Base-by-base conservation (phyloP, 2,329 filamentous ascomycete genomes). In the Phyllosticta citrichinensis region DNA sequence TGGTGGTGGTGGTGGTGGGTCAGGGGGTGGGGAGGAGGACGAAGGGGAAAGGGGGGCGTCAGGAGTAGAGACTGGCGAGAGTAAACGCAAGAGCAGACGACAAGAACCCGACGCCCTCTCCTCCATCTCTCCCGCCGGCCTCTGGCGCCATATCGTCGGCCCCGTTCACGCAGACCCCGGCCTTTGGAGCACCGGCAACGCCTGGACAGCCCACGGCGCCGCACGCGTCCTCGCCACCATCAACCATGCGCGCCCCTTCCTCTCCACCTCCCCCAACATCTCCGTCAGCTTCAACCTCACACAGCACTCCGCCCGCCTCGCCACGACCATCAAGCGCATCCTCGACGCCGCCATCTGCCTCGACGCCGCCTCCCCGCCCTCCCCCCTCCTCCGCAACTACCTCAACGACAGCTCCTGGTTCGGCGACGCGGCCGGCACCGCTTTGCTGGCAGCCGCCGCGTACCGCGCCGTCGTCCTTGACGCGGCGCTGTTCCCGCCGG, bases 101-200 rank as follows among this genome's bases (percentile, higher is more conserved):
- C 35, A 67, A 8, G 69, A 67, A 12, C 61, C 65, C 14, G 64
- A 24, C 19, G 33, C 55, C 12, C 19, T 19, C 12, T 20, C 11
- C 55, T 19, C 55, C 55, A 6, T 64, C 5, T 66, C 65, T 0
- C 59, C 63, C 12, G 62, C 62, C 8, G 74, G 73, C 0, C 60
- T 74, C 9, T 81, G 79, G 78, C 71, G 72, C 62, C 79, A 81
- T 62, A 80, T 81, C 60, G 67, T 75, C 25, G 76, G 74, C 19
- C 63, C 55, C 12, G 63, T 71, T 27, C 68, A 65, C 56, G 64
- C 68, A 40, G 77, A 79, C 66, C 63, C 66, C 3, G 73, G 70
- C 9, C 68, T 75, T 2, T 81, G 77, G 79, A 77, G 74, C 64
- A 80, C 76, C 11, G 76, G 77, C 1, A 81, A 80, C 65, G 79